Percentiles rank a stretch among this genome's conserved stretches.
Evolutionary conservation across 140 eudicot genomes (phyloP).

Genomic region (Anethum foeniculum): DNA sequence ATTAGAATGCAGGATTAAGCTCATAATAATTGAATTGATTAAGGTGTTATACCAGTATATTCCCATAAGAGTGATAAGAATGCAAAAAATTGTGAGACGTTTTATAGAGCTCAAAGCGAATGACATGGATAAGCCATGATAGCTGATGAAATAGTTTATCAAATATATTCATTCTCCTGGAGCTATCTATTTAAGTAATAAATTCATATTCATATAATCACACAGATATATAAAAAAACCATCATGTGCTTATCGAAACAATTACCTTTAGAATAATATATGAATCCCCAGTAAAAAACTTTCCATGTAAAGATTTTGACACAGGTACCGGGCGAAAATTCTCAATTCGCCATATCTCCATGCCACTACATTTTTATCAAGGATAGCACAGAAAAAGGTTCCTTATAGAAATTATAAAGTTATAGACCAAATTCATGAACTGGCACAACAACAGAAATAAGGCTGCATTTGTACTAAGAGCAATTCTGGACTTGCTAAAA

Average conservation of each 20-base stretch:
- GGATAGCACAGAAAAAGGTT: constrained; percentile 23
- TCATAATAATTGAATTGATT: not conserved
- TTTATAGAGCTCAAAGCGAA: not conserved
- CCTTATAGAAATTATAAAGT: not conserved
- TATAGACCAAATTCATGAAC: not conserved
- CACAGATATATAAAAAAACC: not conserved
- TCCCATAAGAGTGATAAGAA: not conserved
- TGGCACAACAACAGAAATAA: not conserved
- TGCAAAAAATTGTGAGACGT: not conserved
- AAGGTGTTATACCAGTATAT: not conserved
- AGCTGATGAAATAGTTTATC: not conserved
- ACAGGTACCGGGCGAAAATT: constrained; percentile 70
- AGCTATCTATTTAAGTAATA: not conserved
- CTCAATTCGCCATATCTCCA: constrained; percentile 96
- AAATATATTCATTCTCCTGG: not conserved
- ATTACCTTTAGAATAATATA: constrained; percentile 78
- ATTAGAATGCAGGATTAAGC: constrained; percentile 15
- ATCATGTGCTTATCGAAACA: constrained; percentile 10
- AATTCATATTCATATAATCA: not conserved
- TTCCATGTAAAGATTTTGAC: constrained; percentile 71
- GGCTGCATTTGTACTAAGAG: not conserved
- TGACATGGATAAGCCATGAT: not conserved
- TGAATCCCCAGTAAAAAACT: constrained; percentile 87
- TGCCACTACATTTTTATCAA: constrained; percentile 58
- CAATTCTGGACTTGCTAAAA: not conserved